These are phyloP conservation scores for Albugo candida DNA, from an alignment of 352 stramenopile species.

Conservation along the genomic window DNA sequence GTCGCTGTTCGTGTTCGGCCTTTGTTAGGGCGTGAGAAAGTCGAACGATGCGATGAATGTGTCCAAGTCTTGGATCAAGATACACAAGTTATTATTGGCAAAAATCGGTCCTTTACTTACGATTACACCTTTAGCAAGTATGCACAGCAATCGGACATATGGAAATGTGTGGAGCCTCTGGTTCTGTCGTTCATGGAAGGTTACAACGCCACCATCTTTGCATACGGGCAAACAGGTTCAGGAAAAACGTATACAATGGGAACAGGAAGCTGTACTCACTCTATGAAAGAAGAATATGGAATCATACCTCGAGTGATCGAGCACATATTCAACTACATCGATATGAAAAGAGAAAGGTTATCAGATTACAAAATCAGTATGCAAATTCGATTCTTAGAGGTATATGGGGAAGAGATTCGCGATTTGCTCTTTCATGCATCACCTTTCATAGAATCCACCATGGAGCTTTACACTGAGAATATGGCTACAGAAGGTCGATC, in stretches of 20 bases:
- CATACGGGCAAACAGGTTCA: conserved; percentile 73
- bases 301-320: conserved; percentile 76
- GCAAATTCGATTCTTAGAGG: conserved; percentile 80
- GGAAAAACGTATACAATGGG: conserved; percentile 83
- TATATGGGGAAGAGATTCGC: conserved; percentile 83
- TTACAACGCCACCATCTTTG: conserved; percentile 82
- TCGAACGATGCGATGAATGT: conserved; percentile 76
- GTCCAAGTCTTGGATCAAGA: conserved; percentile 67
- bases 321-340: conserved; percentile 70
- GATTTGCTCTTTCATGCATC: conserved; percentile 69
- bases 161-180: conserved; percentile 60
- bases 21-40: conserved; percentile 74
- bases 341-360: conserved; percentile 29
- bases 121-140: conserved; percentile 79
- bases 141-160: conserved; percentile 72
- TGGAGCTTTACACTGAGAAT: not conserved
- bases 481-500: conserved; percentile 12
- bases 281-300: conserved; percentile 59
- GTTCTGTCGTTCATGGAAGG: conserved; percentile 68
- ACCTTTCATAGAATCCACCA: not conserved
- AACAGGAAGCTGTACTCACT: conserved; percentile 63
- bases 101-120: conserved; percentile 81
- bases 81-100: conserved; percentile 71
- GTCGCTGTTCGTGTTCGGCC: conserved; percentile 73
- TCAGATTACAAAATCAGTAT: conserved; percentile 42